These are phyloP conservation scores for Zygosaccharomyces pseudobailii DNA, from an alignment of 1,139 yeast genomes.

Conservation along the genomic window DNA sequence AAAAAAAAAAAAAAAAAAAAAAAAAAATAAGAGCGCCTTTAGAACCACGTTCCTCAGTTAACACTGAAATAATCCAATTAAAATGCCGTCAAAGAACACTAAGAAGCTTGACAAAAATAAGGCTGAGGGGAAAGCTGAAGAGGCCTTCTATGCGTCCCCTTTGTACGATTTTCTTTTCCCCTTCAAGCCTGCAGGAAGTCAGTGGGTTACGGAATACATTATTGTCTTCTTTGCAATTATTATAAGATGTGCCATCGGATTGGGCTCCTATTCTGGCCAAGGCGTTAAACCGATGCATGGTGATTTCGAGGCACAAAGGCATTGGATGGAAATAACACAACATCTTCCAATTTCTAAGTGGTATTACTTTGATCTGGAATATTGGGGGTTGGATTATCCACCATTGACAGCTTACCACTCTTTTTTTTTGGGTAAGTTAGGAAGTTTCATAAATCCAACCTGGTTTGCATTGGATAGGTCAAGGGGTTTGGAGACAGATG, in stretches of 20 bases:
- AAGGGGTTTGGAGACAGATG: constrained; percentile 61
- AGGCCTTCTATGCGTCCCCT: constrained; percentile 45
- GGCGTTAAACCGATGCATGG: constrained; percentile 76
- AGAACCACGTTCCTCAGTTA: neutral
- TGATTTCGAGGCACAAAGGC: constrained; percentile 97
- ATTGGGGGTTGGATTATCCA: constrained; percentile 98
- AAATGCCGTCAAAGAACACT: neutral
- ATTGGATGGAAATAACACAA: constrained; percentile 91
- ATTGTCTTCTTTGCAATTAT: constrained; percentile 71
- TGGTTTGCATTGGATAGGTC: constrained; percentile 79
- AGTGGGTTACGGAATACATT: constrained; percentile 84
- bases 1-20: too few relatives aligned
- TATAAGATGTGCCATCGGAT: constrained; percentile 77
- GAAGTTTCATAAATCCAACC: constrained; percentile 50
- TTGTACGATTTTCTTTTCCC: constrained; percentile 56
- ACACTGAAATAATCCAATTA: neutral
- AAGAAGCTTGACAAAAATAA: neutral
- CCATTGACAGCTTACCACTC: constrained; percentile 95
- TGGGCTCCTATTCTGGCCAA: constrained; percentile 81
- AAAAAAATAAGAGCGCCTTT: neutral
- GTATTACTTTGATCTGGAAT: constrained; percentile 84
- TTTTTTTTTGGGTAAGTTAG: constrained; percentile 70
- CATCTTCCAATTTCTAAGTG: constrained; percentile 69
- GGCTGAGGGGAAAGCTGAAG: constrained; percentile 12
- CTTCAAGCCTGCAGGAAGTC: constrained; percentile 68